Percentiles rank a stretch among this genome's conserved stretches.
Conservation (phyloP, 169 alveolate species). For the Plasmodium vivax region DNA sequence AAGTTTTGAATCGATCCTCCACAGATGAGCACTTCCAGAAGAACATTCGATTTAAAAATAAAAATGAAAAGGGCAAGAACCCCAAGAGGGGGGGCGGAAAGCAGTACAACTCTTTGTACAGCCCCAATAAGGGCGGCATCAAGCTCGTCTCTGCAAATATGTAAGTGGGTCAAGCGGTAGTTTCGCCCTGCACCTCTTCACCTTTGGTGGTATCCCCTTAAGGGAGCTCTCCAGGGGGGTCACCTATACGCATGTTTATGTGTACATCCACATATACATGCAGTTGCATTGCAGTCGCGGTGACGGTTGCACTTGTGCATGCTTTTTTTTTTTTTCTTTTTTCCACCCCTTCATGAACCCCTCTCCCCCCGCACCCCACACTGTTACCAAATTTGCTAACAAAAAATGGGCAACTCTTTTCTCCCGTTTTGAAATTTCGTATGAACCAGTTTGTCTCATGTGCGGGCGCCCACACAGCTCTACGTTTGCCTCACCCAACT, state of each 20-base stretch:
- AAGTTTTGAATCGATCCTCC: constrained; percentile 79
- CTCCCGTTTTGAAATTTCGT: neutral
- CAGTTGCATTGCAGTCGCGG: too few species aligned
- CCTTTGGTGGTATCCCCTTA: neutral
- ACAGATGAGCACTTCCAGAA: constrained; percentile 69
- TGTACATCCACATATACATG: neutral
- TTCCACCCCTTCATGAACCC: neutral
- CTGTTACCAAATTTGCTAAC: neutral
- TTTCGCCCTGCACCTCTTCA: neutral
- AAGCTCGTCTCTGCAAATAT: constrained; percentile 16
- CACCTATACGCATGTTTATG: neutral
- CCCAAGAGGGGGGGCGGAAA: constrained; percentile 21
- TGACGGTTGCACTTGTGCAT: too few species aligned
- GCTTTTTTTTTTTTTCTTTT: neutral
- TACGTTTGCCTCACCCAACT: neutral
- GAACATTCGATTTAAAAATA: constrained; percentile 44
- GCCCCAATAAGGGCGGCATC: neutral
- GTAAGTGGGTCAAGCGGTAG: neutral
- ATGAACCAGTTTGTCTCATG: neutral
- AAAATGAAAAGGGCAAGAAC: constrained; percentile 41
- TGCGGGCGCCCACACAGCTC: constrained; percentile 3
- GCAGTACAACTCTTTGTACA: constrained; percentile 23
- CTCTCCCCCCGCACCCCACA: neutral
- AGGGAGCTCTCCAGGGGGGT: neutral
- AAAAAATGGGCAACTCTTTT: neutral